Conservation (phyloP, 2,329 filamentous ascomycete species). For the Neofusicoccum ribis region DNA sequence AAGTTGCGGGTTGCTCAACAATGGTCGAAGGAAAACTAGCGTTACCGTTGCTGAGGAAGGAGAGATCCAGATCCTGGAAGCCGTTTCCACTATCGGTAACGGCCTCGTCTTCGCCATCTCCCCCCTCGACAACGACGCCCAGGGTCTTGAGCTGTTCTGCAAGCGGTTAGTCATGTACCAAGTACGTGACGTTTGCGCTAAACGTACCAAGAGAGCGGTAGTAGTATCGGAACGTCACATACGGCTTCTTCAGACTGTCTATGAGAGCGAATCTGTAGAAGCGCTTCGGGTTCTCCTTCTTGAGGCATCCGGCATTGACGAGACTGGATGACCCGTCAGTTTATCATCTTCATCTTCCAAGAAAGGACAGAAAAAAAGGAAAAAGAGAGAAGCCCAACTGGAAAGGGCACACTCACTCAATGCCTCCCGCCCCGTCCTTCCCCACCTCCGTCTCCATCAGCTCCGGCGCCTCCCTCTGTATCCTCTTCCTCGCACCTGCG, state of each 20-base stretch:
- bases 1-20: neutral
- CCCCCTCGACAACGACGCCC: slow-evolving; percentile 6
- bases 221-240: slow-evolving; percentile 46
- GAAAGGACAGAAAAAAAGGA: neutral
- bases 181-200: neutral
- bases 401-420: slow-evolving; percentile 31
- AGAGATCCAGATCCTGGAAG: slow-evolving; percentile 5
- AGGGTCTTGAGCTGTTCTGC: slow-evolving; percentile 19
- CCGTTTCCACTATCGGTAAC: slow-evolving; percentile 10
- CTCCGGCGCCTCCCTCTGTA: slow-evolving; percentile 31
- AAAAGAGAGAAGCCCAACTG: neutral
- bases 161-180: slow-evolving; percentile 4
- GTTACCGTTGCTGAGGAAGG: neutral
- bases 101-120: neutral
- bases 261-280: slow-evolving; percentile 53
- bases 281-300: slow-evolving; percentile 41
- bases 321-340: slow-evolving; percentile 30
- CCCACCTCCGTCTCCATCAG: slow-evolving; percentile 25
- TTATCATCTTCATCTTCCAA: neutral
- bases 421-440: slow-evolving; percentile 23
- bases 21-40: neutral
- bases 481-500: slow-evolving; percentile 41
- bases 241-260: slow-evolving; percentile 50
- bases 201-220: slow-evolving; percentile 33
- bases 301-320: slow-evolving; percentile 38